Conservation (phyloP, 1,139 yeast species). For the Hansenula anomala region DNA sequence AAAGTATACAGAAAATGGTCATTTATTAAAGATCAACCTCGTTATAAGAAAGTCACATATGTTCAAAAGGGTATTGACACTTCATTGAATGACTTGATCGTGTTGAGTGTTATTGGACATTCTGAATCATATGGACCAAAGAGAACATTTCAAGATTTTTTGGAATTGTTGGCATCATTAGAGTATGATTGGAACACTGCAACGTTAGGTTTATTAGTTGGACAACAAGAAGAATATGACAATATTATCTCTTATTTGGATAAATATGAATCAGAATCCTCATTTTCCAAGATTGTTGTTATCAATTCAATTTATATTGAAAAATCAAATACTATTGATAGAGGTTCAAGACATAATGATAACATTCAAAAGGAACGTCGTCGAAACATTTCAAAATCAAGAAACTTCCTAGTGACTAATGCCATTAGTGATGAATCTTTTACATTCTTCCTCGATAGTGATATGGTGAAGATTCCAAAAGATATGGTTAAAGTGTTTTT, state of each 20-base stretch:
- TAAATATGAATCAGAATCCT: constrained; percentile 2
- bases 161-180: constrained; percentile 8
- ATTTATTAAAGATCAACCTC: constrained; percentile 6
- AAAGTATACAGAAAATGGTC: background rate
- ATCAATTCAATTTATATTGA: constrained; percentile 22
- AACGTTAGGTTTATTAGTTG: constrained; percentile 13
- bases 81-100: constrained; percentile 10
- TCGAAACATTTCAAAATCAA: constrained; percentile 25
- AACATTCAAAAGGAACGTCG: constrained; percentile 26
- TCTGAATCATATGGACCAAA: constrained; percentile 12
- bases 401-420: constrained; percentile 27
- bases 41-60: constrained; percentile 12
- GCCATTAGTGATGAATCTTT: constrained; percentile 24
- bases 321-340: constrained; percentile 6
- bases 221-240: constrained; percentile 13
- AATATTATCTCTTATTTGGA: constrained; percentile 9
- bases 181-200: constrained; percentile 9
- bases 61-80: constrained; percentile 5
- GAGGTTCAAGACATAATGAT: constrained; percentile 18
- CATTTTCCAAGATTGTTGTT: constrained; percentile 15
- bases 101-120: constrained; percentile 13
- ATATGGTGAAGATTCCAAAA: constrained; percentile 17
- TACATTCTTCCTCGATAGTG: constrained; percentile 20
- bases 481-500: constrained; percentile 13
- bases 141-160: constrained; percentile 11